phyloP scores from a whole-genome alignment of 768 basidiomycete genomes.

The Termitomyces sp. region DNA sequence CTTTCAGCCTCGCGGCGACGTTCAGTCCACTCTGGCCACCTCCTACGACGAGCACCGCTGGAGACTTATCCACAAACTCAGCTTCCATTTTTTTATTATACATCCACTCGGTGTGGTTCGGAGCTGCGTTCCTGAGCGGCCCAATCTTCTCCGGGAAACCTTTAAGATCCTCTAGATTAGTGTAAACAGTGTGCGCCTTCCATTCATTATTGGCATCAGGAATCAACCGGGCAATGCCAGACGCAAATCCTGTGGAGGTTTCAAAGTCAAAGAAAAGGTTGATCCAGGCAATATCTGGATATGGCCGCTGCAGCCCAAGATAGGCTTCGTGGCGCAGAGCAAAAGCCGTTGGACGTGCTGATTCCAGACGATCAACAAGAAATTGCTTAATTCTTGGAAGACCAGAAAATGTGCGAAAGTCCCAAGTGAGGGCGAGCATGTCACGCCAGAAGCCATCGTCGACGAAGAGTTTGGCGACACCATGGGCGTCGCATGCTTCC shows the following conservation, averaged over 20 bases:
- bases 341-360: constrained; percentile 21
- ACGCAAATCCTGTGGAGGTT: constrained; percentile 42
- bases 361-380: constrained; percentile 14
- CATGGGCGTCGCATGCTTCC: constrained; percentile 12
- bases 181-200: constrained; percentile 58
- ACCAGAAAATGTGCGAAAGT: constrained; percentile 21
- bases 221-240: constrained; percentile 51
- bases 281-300: constrained; percentile 54
- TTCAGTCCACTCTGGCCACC: constrained; percentile 67
- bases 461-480: constrained; percentile 16
- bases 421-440: constrained; percentile 21
- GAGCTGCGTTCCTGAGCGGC: constrained; percentile 31
- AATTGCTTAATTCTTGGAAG: constrained; percentile 12
- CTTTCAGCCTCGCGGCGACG: constrained; percentile 55
- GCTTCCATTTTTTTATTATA: constrained; percentile 34
- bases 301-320: constrained; percentile 32
- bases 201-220: constrained; percentile 40
- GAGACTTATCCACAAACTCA: constrained; percentile 38
- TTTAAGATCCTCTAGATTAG: constrained; percentile 53
- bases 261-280: constrained; percentile 54
- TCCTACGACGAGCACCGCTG: constrained; percentile 53
- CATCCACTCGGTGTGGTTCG: constrained; percentile 55
- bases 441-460: constrained; percentile 18
- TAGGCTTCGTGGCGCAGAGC: constrained; percentile 24
- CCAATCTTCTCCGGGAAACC: constrained; percentile 47